These are phyloP conservation scores for Phialophora tarda DNA, from an alignment of 2,329 filamentous ascomycete species.

Conservation along the genomic window DNA sequence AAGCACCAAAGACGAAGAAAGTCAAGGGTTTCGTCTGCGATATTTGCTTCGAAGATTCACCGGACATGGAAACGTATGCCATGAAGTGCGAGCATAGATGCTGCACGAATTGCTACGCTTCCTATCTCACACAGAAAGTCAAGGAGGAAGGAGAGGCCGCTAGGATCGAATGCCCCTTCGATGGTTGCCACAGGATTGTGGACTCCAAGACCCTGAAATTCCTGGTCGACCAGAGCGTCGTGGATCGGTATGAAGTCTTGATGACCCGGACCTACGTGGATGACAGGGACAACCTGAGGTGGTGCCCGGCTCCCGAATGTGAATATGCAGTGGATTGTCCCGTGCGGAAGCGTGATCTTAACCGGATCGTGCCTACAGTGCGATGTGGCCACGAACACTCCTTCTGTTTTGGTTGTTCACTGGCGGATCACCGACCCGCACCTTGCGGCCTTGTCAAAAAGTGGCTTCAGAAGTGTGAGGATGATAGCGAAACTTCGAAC, in stretches of 20 bases:
- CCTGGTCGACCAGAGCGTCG: constrained; percentile 65
- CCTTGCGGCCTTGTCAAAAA: constrained; percentile 89
- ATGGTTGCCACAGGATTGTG: constrained; percentile 86
- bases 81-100: constrained; percentile 96
- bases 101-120: constrained; percentile 88
- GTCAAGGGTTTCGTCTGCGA: constrained; percentile 84
- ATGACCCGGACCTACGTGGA: constrained; percentile 95
- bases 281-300: constrained; percentile 92
- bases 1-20: constrained; percentile 70
- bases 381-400: constrained; percentile 80
- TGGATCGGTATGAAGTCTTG: constrained; percentile 76
- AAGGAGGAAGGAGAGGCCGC: constrained; percentile 93
- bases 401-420: constrained; percentile 94
- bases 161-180: constrained; percentile 88
- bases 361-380: constrained; percentile 86
- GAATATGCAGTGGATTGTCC: constrained; percentile 87
- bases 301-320: constrained; percentile 98
- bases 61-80: constrained; percentile 79
- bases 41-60: constrained; percentile 91
- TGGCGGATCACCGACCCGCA: constrained; percentile 89
- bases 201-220: constrained; percentile 87
- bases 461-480: constrained; percentile 98
- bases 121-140: constrained; percentile 92
- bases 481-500: constrained; percentile 97
- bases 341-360: constrained; percentile 85